Percentiles rank a stretch among this genome's conserved stretches.
phyloP scores from a whole-genome alignment of 495 filamentous ascomycete genomes.

The Amorphotheca resinae region DNA sequence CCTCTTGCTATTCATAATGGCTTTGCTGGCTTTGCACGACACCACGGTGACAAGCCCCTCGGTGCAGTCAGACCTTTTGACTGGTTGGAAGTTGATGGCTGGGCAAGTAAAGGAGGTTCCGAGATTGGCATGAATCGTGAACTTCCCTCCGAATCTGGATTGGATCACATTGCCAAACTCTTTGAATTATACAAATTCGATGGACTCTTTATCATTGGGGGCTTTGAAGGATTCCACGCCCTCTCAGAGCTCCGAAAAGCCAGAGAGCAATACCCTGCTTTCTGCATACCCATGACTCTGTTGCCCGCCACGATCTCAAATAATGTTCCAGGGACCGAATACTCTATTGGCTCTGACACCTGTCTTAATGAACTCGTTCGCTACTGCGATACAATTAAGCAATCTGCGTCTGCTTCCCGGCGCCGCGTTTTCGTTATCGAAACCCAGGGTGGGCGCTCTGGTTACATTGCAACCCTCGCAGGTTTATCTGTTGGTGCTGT shows the following conservation, averaged over 20 bases:
- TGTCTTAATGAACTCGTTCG: constrained; percentile 92
- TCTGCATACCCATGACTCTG: constrained; percentile 87
- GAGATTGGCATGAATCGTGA: constrained; percentile 97
- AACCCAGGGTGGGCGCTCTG: constrained; percentile 89
- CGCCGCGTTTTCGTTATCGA: constrained; percentile 95
- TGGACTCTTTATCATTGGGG: constrained; percentile 83
- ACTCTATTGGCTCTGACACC: constrained; percentile 91
- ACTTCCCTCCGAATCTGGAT: constrained; percentile 70
- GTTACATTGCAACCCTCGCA: constrained; percentile 85
- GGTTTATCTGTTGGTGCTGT: constrained; percentile 81
- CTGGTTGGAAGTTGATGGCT: constrained; percentile 90
- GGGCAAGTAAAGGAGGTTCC: constrained; percentile 92
- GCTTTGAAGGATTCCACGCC: constrained; percentile 94
- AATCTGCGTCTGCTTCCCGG: constrained; percentile 86
- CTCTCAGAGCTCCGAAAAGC: constrained; percentile 76
- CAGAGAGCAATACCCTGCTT: constrained; percentile 60
- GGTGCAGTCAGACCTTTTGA: constrained; percentile 72
- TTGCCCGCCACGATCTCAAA: constrained; percentile 97
- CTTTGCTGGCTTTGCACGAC: constrained; percentile 86
- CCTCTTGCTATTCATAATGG: constrained; percentile 92
- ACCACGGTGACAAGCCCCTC: constrained; percentile 70
- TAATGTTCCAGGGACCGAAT: constrained; percentile 97
- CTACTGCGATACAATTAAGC: constrained; percentile 95
- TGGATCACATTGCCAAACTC: constrained; percentile 69
- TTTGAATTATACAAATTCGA: constrained; percentile 84